Percentiles rank a stretch among this genome's conserved stretches.
These are phyloP conservation scores for Mollisiaceae sp. DNA, from an alignment of 2,329 filamentous ascomycete species.

Conservation along the genomic window DNA sequence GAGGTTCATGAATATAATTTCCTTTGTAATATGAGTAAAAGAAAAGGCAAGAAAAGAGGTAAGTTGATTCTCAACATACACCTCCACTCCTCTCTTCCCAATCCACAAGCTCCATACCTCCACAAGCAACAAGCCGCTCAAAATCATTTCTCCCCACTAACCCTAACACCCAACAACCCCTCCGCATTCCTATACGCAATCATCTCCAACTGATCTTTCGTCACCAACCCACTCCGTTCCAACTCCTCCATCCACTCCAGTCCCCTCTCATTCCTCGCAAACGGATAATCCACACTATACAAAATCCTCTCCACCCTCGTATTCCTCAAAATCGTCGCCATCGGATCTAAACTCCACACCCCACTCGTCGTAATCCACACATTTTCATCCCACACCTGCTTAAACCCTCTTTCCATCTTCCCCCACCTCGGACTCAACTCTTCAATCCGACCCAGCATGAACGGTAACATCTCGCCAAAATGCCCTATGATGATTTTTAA, in stretches of 20 bases:
- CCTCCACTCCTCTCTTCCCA: no score
- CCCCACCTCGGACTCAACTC: constrained; percentile 41
- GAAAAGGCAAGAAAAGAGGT: no score
- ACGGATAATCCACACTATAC: constrained; percentile 63
- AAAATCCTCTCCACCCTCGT: constrained; percentile 55
- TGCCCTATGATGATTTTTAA: constrained; percentile 55
- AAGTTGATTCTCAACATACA: no score
- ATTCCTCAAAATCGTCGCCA: constrained; percentile 50
- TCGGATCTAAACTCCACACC: constrained; percentile 52
- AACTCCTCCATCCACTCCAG: constrained; percentile 53
- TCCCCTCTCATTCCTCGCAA: constrained; percentile 54
- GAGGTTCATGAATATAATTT: no score
- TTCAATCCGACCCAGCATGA: constrained; percentile 51
- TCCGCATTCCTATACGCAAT: constrained; percentile 57
- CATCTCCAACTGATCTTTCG: constrained; percentile 51
- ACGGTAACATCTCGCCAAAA: constrained; percentile 55
- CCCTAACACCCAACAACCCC: constrained; percentile 44
- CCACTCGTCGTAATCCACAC: constrained; percentile 62
- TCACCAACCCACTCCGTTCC: constrained; percentile 53
- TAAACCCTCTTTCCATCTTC: constrained; percentile 44
- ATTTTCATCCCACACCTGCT: constrained; percentile 59
- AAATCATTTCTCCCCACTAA: no score
- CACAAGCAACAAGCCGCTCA: no score
- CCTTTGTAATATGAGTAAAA: no score
- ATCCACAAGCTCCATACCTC: no score